phyloP scores from a whole-genome alignment of 768 basidiomycete genomes.

The Rhodotorula graminis region DNA sequence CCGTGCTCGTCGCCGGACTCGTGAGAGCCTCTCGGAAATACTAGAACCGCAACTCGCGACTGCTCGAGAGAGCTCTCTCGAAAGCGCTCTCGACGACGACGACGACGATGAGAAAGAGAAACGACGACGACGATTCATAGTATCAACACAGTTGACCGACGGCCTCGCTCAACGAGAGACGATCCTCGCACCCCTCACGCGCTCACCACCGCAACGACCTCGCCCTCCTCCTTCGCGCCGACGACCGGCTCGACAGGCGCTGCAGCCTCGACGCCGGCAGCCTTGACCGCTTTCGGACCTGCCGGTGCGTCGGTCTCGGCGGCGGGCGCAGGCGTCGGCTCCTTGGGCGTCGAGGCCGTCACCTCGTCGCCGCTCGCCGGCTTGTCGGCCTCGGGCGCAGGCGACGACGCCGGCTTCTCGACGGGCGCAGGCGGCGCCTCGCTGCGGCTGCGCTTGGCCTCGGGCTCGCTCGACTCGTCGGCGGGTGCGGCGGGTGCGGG shows the following conservation, averaged over 20 bases:
- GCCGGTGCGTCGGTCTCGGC: neutral
- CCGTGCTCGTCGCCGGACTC: no score
- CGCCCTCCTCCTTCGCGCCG: slow-evolving; percentile 6
- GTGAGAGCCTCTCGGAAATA: no score
- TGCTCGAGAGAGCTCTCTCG: no score
- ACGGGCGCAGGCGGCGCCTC: neutral
- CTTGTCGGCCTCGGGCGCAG: neutral
- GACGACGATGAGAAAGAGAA: no score
- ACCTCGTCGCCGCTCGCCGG: neutral
- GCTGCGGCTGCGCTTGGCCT: neutral
- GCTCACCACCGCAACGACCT: neutral
- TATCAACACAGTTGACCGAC: no score
- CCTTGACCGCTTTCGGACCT: neutral
- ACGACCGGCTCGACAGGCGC: neutral
- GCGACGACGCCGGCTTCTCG: no score
- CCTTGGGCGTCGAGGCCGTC: neutral
- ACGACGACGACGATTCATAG: no score
- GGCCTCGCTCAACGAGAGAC: no score
- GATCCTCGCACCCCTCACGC: neutral
- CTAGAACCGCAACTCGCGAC: no score
- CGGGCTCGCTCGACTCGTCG: neutral
- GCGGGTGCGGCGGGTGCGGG: neutral
- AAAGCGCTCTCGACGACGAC: no score
- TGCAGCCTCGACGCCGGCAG: no score
- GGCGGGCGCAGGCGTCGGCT: neutral